These are phyloP conservation scores for Russula abietina DNA, from an alignment of 768 basidiomycete species.

Conservation along the genomic window DNA sequence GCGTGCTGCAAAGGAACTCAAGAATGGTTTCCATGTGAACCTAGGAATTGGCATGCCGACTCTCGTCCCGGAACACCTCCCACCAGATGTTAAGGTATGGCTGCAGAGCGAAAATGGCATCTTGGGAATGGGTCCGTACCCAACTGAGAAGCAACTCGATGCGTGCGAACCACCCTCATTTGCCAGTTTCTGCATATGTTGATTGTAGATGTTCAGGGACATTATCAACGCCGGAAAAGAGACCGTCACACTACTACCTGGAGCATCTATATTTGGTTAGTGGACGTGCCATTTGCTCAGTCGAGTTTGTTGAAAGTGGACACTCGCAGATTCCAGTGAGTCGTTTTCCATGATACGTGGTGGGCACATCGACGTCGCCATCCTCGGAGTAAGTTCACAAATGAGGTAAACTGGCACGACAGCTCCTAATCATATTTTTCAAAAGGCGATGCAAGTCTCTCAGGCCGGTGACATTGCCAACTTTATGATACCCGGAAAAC, in stretches of 20 bases:
- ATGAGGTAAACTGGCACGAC: constrained; percentile 1
- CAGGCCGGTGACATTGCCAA: constrained; percentile 92
- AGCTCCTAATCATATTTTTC: neutral
- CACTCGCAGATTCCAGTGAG: constrained; percentile 73
- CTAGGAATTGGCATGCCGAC: constrained; percentile 91
- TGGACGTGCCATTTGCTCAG: neutral
- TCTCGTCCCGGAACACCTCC: constrained; percentile 73
- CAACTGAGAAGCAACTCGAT: constrained; percentile 71
- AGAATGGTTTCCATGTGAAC: constrained; percentile 84
- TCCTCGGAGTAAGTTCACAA: constrained; percentile 67
- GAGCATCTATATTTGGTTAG: constrained; percentile 85
- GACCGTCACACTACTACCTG: constrained; percentile 87
- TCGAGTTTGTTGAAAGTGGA: neutral
- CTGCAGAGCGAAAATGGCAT: constrained; percentile 89
- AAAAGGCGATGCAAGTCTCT: constrained; percentile 95
- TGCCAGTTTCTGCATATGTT: neutral
- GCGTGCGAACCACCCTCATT: constrained; percentile 49
- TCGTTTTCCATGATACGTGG: constrained; percentile 98
- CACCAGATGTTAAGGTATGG: constrained; percentile 75
- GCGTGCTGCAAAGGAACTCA: constrained; percentile 84
- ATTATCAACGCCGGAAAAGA: constrained; percentile 95
- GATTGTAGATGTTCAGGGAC: constrained; percentile 46
- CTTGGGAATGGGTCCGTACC: constrained; percentile 87
- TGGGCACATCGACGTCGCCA: constrained; percentile 89
- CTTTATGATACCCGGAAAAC: constrained; percentile 96